Evolutionary conservation across 2,329 filamentous ascomycete species (phyloP).

Genomic region (Pestalotiopsis sp.): DNA sequence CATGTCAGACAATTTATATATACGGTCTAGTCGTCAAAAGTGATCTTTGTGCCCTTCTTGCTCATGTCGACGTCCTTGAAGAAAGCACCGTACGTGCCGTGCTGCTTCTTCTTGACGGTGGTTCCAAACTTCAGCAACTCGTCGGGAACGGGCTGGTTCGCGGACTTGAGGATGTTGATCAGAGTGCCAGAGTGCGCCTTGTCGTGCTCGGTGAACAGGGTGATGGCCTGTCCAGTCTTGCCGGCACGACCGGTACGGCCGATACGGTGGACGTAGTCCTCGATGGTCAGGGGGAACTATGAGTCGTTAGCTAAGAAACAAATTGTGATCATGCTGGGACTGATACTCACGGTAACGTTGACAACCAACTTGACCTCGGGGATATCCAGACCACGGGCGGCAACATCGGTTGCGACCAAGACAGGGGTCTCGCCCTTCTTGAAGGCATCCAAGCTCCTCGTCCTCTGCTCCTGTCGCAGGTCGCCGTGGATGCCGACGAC

Average conservation of each 20-base stretch:
- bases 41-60: conserved; percentile 89
- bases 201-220: conserved; percentile 92
- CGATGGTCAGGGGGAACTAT: conserved; percentile 87
- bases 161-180: conserved; percentile 93
- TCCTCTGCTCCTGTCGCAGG: conserved; percentile 85
- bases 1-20: background rate
- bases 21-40: conserved; percentile 63
- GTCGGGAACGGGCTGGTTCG: conserved; percentile 87
- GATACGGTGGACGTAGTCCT: conserved; percentile 97
- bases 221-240: conserved; percentile 85
- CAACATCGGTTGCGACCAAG: conserved; percentile 94
- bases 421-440: conserved; percentile 82
- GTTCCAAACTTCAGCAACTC: conserved; percentile 93
- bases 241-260: conserved; percentile 93
- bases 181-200: conserved; percentile 88
- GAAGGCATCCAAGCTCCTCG: conserved; percentile 85
- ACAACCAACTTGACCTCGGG: conserved; percentile 93
- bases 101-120: conserved; percentile 98
- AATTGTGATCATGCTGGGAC: background rate
- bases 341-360: conserved; percentile 72
- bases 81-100: conserved; percentile 93
- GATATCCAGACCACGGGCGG: conserved; percentile 91
- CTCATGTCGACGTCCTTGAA: conserved; percentile 87
- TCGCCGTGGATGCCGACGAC: conserved; percentile 95
- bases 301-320: background rate